These are phyloP conservation scores for Phaeoacremonium minimum DNA, from an alignment of 2,329 filamentous ascomycete genomes.

Conservation along the genomic window DNA sequence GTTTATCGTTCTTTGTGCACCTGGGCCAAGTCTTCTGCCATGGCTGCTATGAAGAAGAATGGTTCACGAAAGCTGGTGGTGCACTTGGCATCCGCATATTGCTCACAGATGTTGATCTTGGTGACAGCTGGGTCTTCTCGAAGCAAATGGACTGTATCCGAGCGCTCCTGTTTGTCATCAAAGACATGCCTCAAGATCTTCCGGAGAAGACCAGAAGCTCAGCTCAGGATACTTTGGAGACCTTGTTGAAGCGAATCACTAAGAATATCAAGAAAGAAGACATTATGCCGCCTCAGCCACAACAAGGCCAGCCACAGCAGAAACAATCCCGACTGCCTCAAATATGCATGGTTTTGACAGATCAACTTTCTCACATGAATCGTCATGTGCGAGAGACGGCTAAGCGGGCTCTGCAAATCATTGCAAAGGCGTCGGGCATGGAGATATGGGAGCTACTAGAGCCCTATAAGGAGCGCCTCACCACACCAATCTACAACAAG, in stretches of 20 bases:
- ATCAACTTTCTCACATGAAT: slow-evolving; percentile 92
- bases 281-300: slow-evolving; percentile 35
- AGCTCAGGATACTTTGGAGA: slow-evolving; percentile 77
- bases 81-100: slow-evolving; percentile 86
- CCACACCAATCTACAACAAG: slow-evolving; percentile 94
- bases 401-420: slow-evolving; percentile 72
- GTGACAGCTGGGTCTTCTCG: slow-evolving; percentile 75
- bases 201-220: slow-evolving; percentile 83
- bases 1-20: slow-evolving; percentile 79
- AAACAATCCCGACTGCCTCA: slow-evolving; percentile 62
- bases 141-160: slow-evolving; percentile 85
- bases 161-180: slow-evolving; percentile 94
- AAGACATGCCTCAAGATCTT: slow-evolving; percentile 93
- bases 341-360: slow-evolving; percentile 80
- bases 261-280: slow-evolving; percentile 79
- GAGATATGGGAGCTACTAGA: slow-evolving; percentile 85
- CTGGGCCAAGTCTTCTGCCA: slow-evolving; percentile 84
- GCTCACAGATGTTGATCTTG: slow-evolving; percentile 78
- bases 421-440: slow-evolving; percentile 72
- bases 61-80: slow-evolving; percentile 96
- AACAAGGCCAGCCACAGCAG: slow-evolving; percentile 38
- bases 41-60: slow-evolving; percentile 94
- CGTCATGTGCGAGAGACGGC: slow-evolving; percentile 87
- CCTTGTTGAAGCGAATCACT: slow-evolving; percentile 74
- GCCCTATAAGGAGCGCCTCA: slow-evolving; percentile 82